Evolutionary conservation across 1,139 yeast genomes (phyloP).

Genomic region (Yamadazyma diddensiae): DNA sequence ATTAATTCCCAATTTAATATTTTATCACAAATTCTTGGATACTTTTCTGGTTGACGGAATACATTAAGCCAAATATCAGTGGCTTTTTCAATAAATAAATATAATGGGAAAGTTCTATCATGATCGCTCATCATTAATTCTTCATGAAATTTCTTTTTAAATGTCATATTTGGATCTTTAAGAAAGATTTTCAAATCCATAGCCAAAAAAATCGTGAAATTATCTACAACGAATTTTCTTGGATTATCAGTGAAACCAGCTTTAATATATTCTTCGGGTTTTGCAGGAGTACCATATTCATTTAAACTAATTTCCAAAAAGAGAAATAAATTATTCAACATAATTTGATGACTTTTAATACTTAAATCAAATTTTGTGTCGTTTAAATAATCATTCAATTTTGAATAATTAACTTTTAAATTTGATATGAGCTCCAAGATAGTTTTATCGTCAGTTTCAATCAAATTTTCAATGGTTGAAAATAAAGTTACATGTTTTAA

Average conservation of each 20-base stretch:
- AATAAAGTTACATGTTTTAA: conserved; percentile 46
- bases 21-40: conserved; percentile 40
- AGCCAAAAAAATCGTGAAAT: conserved; percentile 41
- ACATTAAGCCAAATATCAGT: conserved; percentile 39
- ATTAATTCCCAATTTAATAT: conserved; percentile 56
- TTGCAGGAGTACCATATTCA: conserved; percentile 45
- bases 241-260: conserved; percentile 51
- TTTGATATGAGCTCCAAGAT: conserved; percentile 31
- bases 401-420: conserved; percentile 35
- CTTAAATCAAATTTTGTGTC: conserved; percentile 38
- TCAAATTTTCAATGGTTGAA: conserved; percentile 37
- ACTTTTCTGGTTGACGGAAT: conserved; percentile 31
- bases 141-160: conserved; percentile 57
- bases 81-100: conserved; percentile 33
- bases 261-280: conserved; percentile 43
- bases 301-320: conserved; percentile 42
- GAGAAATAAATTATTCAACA: conserved; percentile 41
- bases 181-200: conserved; percentile 53
- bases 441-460: conserved; percentile 37
- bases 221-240: conserved; percentile 37
- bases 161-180: conserved; percentile 53
- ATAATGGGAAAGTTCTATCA: conserved; percentile 42
- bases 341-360: conserved; percentile 38
- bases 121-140: conserved; percentile 53
- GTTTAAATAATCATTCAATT: conserved; percentile 37